Evolutionary conservation across 352 stramenopile genomes (phyloP), one percentile per base, ranked within the genome.

Genomic region (Globisporangium solare): DNA sequence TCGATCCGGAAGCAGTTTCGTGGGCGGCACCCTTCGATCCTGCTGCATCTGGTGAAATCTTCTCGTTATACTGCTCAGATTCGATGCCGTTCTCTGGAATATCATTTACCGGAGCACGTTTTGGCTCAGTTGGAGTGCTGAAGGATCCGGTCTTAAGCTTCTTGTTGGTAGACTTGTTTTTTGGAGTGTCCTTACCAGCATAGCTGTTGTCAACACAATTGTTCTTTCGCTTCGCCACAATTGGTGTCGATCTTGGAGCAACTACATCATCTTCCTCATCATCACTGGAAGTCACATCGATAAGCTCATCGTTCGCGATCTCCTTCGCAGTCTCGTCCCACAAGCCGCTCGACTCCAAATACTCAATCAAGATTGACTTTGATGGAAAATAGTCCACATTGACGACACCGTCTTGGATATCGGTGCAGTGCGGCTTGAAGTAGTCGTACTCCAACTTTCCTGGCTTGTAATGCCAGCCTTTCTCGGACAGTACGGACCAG

Each of bases 381-480:
- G 54, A 78, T 27, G 54, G 60, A 47, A 89, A 91, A 62, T 79
- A 89, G 56, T 89, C 79, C 12, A 74, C 56, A 24, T 64, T 66
- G 42, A 50, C 50, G 11, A 64, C 31, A 6, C 71, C 73, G 13
- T 86, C 68, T 14, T 57, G 61, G n/a, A 54, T 35, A 10, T 62
- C 69, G 2, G 62, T 54, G n/a, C 67, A 83, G 43, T 71, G 61
- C 7, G 81, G 81, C 53, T 73, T 86, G 63, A 88, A 87, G 67
- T 86, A 91, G 50, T 88, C 76, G 48, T 79, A 91, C 18, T 75
- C 79, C 5, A 89, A 64, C 6, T n/a, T 47, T 6, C 75, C 58
- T 49, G 35, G 24, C 17, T 55, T 59, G 40, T 74, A 79, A 35
- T 84, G 68, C 81, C 81, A 91, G 4, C 79, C 78, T 56, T 83